phyloP scores from a whole-genome alignment of 2,329 filamentous ascomycete genomes.

The Fonsecaea nubica region DNA sequence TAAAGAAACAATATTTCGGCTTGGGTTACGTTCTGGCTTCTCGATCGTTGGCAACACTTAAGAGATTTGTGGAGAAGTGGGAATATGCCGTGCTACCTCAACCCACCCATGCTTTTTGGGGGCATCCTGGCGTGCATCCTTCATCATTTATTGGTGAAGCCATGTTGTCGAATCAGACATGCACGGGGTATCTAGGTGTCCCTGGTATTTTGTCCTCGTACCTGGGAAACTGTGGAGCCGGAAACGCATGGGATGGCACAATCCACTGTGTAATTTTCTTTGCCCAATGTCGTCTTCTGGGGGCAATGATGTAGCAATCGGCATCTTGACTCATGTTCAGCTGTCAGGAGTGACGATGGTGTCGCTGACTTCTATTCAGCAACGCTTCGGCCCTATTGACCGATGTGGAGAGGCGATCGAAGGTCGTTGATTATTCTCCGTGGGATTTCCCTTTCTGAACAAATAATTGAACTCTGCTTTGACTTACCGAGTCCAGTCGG shows the following conservation, averaged over 20 bases:
- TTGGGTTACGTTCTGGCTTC: neutral
- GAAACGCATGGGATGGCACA: conserved; percentile 1
- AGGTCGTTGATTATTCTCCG: neutral
- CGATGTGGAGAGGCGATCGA: neutral
- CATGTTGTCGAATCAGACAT: conserved; percentile 16
- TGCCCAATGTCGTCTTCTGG: neutral
- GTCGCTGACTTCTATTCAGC: neutral
- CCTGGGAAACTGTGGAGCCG: neutral
- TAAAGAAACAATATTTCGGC: neutral
- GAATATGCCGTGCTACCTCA: conserved; percentile 3
- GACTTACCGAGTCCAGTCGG: neutral
- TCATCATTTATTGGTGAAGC: neutral
- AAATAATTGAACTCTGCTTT: neutral
- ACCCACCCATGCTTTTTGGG: conserved; percentile 2
- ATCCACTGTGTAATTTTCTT: neutral
- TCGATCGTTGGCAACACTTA: neutral
- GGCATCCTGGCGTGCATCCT: neutral
- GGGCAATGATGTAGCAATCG: neutral
- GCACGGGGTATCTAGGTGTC: conserved; percentile 16
- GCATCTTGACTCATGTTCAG: neutral
- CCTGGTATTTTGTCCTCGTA: neutral
- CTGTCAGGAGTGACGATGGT: neutral
- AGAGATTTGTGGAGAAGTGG: conserved; percentile 13
- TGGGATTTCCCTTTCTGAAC: neutral
- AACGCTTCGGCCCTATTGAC: neutral